A percentile compares a stretch with the other conserved stretches of the same genome.
These are phyloP conservation scores for Linum lewisii DNA, from an alignment of 345 rosid species.

Conservation along the genomic window DNA sequence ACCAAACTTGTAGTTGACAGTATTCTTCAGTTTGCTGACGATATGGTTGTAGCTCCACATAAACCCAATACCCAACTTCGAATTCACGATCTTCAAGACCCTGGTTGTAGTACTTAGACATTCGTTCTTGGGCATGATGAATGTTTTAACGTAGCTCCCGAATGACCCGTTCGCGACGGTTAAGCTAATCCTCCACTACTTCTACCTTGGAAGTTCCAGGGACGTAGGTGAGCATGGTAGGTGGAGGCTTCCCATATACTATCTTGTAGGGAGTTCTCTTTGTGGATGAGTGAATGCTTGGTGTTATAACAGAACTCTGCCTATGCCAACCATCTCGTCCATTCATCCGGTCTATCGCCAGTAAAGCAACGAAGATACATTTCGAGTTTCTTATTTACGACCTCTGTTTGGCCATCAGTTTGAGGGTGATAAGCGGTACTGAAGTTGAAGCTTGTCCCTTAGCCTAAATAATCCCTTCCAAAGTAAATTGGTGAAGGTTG, in stretches of 20 bases:
- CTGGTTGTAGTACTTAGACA: too few relatives aligned
- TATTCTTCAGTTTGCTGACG: too few relatives aligned
- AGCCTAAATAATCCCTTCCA: slow-evolving; percentile 1
- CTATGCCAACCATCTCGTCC: slow-evolving; percentile 2
- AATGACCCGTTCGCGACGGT: background rate
- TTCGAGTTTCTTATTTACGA: background rate
- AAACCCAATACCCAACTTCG: too few relatives aligned
- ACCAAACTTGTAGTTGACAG: too few relatives aligned
- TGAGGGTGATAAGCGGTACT: background rate
- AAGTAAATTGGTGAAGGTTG: background rate
- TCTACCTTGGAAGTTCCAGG: background rate
- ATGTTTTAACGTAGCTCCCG: background rate
- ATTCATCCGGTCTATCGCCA: background rate
- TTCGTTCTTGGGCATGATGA: too few relatives aligned
- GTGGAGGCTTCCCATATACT: background rate
- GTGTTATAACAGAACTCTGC: background rate
- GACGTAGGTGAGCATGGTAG: background rate
- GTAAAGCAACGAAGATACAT: slow-evolving; percentile 1
- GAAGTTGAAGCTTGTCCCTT: background rate
- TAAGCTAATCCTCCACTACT: background rate
- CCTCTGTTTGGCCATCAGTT: background rate
- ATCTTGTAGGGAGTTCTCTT: background rate
- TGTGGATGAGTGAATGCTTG: background rate
- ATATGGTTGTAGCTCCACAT: too few relatives aligned
- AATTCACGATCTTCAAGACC: too few relatives aligned